Evolutionary conservation across 2,329 filamentous ascomycete genomes (phyloP), one percentile per base, ranked within the genome.

Genomic region (Apiospora arundinis): DNA sequence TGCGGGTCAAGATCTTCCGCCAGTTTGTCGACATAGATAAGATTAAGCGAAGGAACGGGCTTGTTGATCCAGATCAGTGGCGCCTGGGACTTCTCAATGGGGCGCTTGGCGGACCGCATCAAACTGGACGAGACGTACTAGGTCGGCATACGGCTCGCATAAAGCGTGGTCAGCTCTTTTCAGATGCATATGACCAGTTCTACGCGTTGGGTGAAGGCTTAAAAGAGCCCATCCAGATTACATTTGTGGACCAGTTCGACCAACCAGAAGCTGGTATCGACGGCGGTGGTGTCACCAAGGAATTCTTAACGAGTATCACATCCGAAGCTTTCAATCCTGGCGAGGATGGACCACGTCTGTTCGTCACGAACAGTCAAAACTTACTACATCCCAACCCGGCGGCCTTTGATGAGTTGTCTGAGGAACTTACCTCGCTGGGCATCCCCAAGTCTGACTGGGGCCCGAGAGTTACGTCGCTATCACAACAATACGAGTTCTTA

Each of bases 191-290:
- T 78, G 85, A 92, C 4, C 89, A 95, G 70, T 98, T 98, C 77
- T 98, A 94, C 77, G 81, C 89, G 1, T 86, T 98, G 6, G 93
- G 92, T 0, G 93, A 95, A 18, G 92, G 91, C 0, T 83, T 99
- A 70, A 98, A 98, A 79, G 95, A 98, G 78, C 94, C 95, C 0
- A 97, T 99, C 46, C 94, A 97, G 78, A 98, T 99, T 77, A 96
- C 94, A 0, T 99, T 99, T 80, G 91, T 98, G 60, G 96, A 99
- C 79, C 89, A 95, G 72, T 99, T 97, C 75, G 93, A 93, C 73
- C 90, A 92, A 1, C 87, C 90, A 9, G 96, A 99, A 82, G 95
- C 95, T 16, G 96, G 96, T 12, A 98, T 99, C 70, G 96, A 99
- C 78, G 96, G 96, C 0, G 96, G 96, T 11, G 96, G 96, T 73